Percentiles rank a stretch among this genome's conserved stretches.
Evolutionary conservation across 371 early-diverging fungal species (phyloP).

Genomic region (Funneliformis caledonium): DNA sequence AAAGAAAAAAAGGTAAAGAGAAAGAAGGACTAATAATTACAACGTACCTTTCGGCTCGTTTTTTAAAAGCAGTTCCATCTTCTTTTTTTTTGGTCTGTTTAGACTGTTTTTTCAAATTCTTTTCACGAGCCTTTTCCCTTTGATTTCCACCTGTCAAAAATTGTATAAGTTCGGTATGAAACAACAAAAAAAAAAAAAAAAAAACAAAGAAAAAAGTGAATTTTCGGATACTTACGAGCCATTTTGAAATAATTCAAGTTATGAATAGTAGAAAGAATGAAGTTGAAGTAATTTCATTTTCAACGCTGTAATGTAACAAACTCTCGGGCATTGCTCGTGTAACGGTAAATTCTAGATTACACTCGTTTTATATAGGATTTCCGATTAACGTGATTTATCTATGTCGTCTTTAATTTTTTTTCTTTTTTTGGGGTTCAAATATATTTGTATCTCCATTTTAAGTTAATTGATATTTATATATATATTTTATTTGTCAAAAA

Average conservation of each 20-base stretch:
- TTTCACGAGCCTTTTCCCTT: slow-evolving; percentile 62
- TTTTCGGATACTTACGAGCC: slow-evolving; percentile 24
- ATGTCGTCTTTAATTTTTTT: too few relatives aligned
- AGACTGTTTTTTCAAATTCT: slow-evolving; percentile 58
- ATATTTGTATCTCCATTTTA: not conserved
- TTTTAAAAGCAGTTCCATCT: slow-evolving; percentile 51
- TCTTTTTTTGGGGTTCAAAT: too few relatives aligned
- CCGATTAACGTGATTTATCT: too few relatives aligned
- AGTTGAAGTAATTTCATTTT: too few relatives aligned
- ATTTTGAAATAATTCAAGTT: not conserved
- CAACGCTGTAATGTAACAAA: too few relatives aligned
- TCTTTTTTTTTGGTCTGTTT: slow-evolving; percentile 47
- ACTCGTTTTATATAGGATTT: too few relatives aligned
- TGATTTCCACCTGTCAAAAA: slow-evolving; percentile 55
- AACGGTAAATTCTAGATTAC: too few relatives aligned
- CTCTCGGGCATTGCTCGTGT: too few relatives aligned
- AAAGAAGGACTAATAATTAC: not conserved
- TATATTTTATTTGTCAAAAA: too few relatives aligned
- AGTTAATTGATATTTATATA: too few relatives aligned
- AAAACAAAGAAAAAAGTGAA: not conserved
- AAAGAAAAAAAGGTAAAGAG: not conserved
- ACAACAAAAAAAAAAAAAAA: not conserved
- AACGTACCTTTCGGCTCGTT: slow-evolving; percentile 60
- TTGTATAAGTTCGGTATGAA: not conserved
- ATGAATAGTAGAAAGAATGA: not conserved